Percentiles rank a stretch among this genome's conserved stretches.
These are phyloP conservation scores for Coriaria nepalensis DNA, from an alignment of 306 rosid genomes.

Conservation along the genomic window DNA sequence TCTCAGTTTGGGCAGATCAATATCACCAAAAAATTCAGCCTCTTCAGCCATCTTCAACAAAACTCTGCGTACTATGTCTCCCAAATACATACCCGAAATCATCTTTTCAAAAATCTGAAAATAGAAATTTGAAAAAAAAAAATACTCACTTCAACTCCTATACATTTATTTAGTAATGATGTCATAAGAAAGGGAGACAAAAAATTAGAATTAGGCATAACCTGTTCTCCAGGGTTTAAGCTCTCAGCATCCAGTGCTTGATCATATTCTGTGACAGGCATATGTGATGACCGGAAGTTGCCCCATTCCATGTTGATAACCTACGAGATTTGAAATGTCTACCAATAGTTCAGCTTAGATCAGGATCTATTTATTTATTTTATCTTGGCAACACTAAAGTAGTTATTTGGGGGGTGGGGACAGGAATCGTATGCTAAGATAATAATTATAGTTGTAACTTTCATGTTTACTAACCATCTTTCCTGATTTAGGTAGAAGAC, in stretches of 20 bases:
- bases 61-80: slow-evolving; percentile 76
- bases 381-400: too few species aligned
- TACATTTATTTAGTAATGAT: neutral
- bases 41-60: slow-evolving; percentile 73
- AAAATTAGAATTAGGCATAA: slow-evolving; percentile 12
- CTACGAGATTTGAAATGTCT: slow-evolving; percentile 18
- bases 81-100: slow-evolving; percentile 98
- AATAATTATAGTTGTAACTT: neutral
- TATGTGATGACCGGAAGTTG: slow-evolving; percentile 63
- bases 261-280: slow-evolving; percentile 82
- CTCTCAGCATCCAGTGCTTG: slow-evolving; percentile 54
- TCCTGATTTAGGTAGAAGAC: slow-evolving; percentile 72
- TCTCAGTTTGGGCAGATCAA: slow-evolving; percentile 62
- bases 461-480: slow-evolving; percentile 49
- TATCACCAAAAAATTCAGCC: slow-evolving; percentile 69
- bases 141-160: too few species aligned
- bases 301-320: slow-evolving; percentile 99
- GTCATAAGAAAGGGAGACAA: neutral
- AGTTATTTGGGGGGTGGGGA: too few species aligned
- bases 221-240: slow-evolving; percentile 98
- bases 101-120: slow-evolving; percentile 78
- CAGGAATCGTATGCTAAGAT: too few species aligned
- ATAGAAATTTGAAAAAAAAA: slow-evolving; percentile 9
- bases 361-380: too few species aligned
- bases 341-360: too few species aligned